A percentile compares a stretch with the other conserved stretches of the same genome.
phyloP scores from a whole-genome alignment of 2,329 filamentous ascomycete genomes.

The Neofusicoccum sp. region DNA sequence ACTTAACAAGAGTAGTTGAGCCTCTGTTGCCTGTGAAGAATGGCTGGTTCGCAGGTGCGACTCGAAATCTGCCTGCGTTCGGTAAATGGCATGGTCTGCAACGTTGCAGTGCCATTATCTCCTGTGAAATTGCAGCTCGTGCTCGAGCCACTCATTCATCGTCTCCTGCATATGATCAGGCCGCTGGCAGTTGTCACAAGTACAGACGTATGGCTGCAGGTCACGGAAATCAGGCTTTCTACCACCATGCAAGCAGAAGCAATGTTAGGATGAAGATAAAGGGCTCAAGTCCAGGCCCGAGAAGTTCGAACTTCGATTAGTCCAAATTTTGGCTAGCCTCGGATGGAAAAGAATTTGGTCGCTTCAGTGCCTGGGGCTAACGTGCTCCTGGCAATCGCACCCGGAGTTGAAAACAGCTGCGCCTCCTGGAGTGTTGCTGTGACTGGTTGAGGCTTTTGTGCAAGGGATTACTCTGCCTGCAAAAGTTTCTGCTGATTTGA shows the following conservation, averaged over 20 bases:
- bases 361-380: not conserved
- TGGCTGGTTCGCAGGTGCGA: not conserved
- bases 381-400: not conserved
- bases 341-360: not conserved
- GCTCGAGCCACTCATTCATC: slow-evolving; percentile 25
- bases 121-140: slow-evolving; percentile 24
- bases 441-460: too few relatives aligned
- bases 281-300: not conserved
- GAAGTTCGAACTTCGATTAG: not conserved
- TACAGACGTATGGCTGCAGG: slow-evolving; percentile 28
- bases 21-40: not conserved
- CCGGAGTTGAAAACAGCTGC: not conserved
- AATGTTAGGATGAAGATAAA: not conserved
- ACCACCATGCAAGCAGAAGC: too few relatives aligned
- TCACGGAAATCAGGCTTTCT: slow-evolving; percentile 29
- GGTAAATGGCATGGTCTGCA: not conserved
- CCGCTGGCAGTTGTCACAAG: slow-evolving; percentile 23
- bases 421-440: not conserved
- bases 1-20: not conserved
- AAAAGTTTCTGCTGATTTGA: not conserved
- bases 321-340: not conserved
- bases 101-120: slow-evolving; percentile 23
- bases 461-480: too few relatives aligned
- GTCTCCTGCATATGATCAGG: slow-evolving; percentile 25
- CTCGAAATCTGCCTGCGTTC: not conserved